Conservation (phyloP, 2,329 filamentous ascomycete genomes). For the Tolypocladium sp. region DNA sequence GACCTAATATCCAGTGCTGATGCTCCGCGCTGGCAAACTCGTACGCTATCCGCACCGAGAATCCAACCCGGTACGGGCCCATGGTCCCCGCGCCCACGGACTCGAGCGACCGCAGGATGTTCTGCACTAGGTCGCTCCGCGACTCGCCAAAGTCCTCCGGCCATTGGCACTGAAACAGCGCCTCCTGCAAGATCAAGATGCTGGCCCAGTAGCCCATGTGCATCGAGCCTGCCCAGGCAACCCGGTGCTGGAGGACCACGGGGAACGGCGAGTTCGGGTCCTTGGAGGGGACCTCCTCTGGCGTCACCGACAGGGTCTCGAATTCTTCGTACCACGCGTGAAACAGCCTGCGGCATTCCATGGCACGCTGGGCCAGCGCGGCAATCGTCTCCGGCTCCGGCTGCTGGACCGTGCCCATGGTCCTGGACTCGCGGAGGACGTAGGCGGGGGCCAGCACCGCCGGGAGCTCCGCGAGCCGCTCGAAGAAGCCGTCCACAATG, state of each 20-base stretch:
- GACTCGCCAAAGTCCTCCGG: slow-evolving; percentile 14
- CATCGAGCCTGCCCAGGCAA: slow-evolving; percentile 24
- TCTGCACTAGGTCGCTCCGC: slow-evolving; percentile 17
- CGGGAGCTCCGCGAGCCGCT: slow-evolving; percentile 23
- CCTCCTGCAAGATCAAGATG: slow-evolving; percentile 29
- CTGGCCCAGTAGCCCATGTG: slow-evolving; percentile 28
- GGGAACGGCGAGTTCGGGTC: slow-evolving; percentile 22
- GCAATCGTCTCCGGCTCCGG: slow-evolving; percentile 18
- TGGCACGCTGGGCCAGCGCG: slow-evolving; percentile 17
- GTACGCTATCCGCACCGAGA: slow-evolving; percentile 25
- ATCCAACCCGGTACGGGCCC: slow-evolving; percentile 28
- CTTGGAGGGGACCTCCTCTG: slow-evolving; percentile 16
- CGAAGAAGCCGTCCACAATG: slow-evolving; percentile 23
- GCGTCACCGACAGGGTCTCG: slow-evolving; percentile 11
- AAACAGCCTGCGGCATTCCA: slow-evolving; percentile 18
- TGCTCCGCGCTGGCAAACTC: slow-evolving; percentile 24
- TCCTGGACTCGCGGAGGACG: slow-evolving; percentile 18
- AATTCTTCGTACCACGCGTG: slow-evolving; percentile 21
- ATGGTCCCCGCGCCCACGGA: slow-evolving; percentile 24
- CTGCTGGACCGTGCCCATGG: slow-evolving; percentile 7
- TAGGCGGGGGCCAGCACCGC: slow-evolving; percentile 21
- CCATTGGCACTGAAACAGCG: slow-evolving; percentile 21
- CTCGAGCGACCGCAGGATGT: slow-evolving; percentile 28
- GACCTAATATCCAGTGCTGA: slow-evolving; percentile 22
- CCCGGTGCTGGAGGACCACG: slow-evolving; percentile 20